A percentile compares a stretch with the other conserved stretches of the same genome.
phyloP scores from a whole-genome alignment of 2,329 filamentous ascomycete genomes.

The Pyricularia sp. region DNA sequence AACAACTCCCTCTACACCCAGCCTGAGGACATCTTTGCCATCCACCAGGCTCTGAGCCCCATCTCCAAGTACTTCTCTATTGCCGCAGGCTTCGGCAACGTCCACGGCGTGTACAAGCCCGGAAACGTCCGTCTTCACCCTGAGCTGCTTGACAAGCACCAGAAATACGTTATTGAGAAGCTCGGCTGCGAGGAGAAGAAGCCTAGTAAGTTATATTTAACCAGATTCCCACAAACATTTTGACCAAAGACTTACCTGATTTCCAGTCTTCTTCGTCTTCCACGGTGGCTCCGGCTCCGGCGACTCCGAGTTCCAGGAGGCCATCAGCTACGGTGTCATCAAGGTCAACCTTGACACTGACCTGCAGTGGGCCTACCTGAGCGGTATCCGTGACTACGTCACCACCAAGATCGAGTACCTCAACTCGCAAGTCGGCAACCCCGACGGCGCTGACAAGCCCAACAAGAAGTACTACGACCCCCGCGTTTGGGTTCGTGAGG shows the following conservation, averaged over 20 bases:
- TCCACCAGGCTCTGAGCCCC: conserved; percentile 74
- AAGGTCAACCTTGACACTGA: conserved; percentile 99
- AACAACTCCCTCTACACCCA: conserved; percentile 97
- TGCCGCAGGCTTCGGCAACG: conserved; percentile 95
- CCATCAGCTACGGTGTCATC: conserved; percentile 88
- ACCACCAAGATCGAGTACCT: conserved; percentile 94
- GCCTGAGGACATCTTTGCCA: conserved; percentile 88
- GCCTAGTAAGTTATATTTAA: conserved; percentile 8
- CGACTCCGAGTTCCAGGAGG: conserved; percentile 83
- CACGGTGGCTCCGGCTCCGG: conserved; percentile 91
- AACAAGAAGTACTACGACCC: conserved; percentile 97
- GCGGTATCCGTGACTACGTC: conserved; percentile 90
- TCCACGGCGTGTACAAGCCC: conserved; percentile 96
- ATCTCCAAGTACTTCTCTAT: conserved; percentile 98
- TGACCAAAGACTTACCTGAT: conserved; percentile 3
- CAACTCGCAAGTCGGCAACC: conserved; percentile 80
- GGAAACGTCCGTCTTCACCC: conserved; percentile 91
- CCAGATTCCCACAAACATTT: neutral
- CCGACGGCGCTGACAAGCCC: conserved; percentile 86
- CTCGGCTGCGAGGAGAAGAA: conserved; percentile 48
- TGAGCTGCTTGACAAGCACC: conserved; percentile 94
- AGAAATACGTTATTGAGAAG: conserved; percentile 80
- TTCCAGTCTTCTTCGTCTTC: conserved; percentile 87
- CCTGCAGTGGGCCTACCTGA: conserved; percentile 89
- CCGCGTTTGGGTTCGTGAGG: conserved; percentile 70